Evolutionary conservation across 2,329 filamentous ascomycete species (phyloP).

Genomic region (Nemania diffusa): DNA sequence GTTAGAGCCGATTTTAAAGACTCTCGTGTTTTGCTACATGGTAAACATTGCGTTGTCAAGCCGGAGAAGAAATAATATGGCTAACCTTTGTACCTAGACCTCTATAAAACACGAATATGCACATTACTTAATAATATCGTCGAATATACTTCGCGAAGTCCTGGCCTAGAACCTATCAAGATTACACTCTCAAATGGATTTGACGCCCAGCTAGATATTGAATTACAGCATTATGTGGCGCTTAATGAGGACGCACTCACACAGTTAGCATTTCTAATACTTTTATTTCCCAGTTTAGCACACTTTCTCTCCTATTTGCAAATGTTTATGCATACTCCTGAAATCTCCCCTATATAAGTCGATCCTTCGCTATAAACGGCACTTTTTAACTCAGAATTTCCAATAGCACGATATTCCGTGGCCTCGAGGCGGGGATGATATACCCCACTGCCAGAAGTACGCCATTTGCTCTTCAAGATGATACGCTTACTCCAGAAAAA

Average conservation of each 20-base stretch:
- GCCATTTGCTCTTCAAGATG: constrained; percentile 12
- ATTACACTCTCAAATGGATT: constrained; percentile 27
- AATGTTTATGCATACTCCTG: no score
- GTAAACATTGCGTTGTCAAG: not conserved
- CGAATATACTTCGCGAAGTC: constrained; percentile 2
- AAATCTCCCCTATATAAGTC: no score
- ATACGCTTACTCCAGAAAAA: constrained; percentile 23
- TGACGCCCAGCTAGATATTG: constrained; percentile 16
- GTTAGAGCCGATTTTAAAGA: constrained; percentile 25
- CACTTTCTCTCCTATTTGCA: no score
- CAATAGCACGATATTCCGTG: constrained; percentile 29
- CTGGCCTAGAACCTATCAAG: not conserved
- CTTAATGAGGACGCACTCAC: constrained; percentile 20
- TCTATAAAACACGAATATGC: constrained; percentile 25
- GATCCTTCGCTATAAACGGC: no score
- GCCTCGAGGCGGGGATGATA: constrained; percentile 23
- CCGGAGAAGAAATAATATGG: not conserved
- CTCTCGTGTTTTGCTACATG: constrained; percentile 21
- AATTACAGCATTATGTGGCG: constrained; percentile 19
- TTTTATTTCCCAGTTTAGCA: no score
- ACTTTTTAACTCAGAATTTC: no score
- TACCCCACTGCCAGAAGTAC: constrained; percentile 24
- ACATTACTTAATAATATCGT: constrained; percentile 15
- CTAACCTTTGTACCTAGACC: constrained; percentile 6
- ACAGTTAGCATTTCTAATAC: not conserved